Conservation (phyloP, 169 alveolate species). For the Plasmodium cynomolgi region DNA sequence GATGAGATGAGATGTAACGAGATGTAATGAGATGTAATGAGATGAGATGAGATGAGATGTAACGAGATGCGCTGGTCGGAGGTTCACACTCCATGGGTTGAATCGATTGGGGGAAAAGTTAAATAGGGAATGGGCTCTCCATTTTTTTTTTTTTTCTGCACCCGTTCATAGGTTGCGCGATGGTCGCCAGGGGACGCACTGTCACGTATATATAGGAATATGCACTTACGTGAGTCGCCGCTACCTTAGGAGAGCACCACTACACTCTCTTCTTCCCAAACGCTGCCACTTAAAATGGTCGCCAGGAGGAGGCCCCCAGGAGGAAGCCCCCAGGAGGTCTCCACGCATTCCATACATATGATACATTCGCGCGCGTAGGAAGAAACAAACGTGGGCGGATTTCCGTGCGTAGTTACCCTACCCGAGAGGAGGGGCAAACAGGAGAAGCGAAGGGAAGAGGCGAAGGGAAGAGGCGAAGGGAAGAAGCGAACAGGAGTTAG, state of each 20-base stretch:
- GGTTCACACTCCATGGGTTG: neutral
- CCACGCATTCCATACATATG: neutral
- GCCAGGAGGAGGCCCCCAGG: neutral
- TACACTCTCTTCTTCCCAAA: too few relatives aligned
- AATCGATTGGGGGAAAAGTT: neutral
- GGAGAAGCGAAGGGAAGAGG: neutral
- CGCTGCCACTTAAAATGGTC: neutral
- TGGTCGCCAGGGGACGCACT: neutral
- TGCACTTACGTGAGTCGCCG: neutral
- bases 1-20: neutral
- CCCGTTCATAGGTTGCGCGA: too few relatives aligned
- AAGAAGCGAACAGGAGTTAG: neutral
- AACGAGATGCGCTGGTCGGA: neutral
- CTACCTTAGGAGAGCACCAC: too few relatives aligned
- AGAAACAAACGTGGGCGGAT: neutral
- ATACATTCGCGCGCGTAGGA: neutral
- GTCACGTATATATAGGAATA: too few relatives aligned
- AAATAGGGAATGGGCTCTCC: neutral
- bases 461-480: neutral
- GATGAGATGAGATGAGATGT: neutral
- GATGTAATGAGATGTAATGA: too few relatives aligned
- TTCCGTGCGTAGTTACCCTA: neutral
- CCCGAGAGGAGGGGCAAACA: neutral
- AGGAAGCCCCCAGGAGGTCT: neutral
- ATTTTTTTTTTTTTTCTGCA: too few relatives aligned